A percentile compares a stretch with the other conserved stretches of the same genome.
These are phyloP conservation scores for Crithidia thermophila DNA, from an alignment of 208 protist species.

Conservation along the genomic window DNA sequence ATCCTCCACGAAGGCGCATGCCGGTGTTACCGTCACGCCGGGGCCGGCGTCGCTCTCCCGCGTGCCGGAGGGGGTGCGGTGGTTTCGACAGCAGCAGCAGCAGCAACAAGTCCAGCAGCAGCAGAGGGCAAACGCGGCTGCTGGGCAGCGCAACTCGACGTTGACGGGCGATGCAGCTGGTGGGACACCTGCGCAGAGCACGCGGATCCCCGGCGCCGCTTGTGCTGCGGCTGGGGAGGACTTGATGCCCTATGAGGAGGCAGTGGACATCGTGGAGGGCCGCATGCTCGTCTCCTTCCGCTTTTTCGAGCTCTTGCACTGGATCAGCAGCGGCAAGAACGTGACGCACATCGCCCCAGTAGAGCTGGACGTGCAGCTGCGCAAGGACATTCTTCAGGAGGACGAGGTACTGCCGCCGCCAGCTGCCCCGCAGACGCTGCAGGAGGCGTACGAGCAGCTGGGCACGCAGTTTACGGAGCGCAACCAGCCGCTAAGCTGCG, in stretches of 20 bases:
- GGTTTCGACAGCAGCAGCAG: slow-evolving; percentile 27
- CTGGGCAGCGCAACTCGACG: not conserved
- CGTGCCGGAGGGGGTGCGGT: slow-evolving; percentile 16
- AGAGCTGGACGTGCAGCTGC: slow-evolving; percentile 57
- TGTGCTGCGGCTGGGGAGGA: not conserved
- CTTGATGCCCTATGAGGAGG: slow-evolving; percentile 40
- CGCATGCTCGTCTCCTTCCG: slow-evolving; percentile 59
- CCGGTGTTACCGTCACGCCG: not conserved
- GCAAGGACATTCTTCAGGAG: slow-evolving; percentile 85
- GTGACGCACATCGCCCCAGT: slow-evolving; percentile 55
- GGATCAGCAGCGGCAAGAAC: slow-evolving; percentile 35
- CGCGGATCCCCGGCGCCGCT: not conserved
- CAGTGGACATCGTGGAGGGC: slow-evolving; percentile 63
- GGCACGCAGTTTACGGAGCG: slow-evolving; percentile 78
- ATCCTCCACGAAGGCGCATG: not conserved
- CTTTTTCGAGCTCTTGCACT: slow-evolving; percentile 67
- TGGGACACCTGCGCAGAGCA: not conserved
- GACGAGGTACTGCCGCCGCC: slow-evolving; percentile 67
- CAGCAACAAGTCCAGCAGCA: slow-evolving; percentile 11
- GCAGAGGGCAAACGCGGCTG: not conserved
- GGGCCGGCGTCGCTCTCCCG: not conserved
- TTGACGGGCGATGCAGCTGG: not conserved
- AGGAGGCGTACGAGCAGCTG: slow-evolving; percentile 57
- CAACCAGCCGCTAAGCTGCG: slow-evolving; percentile 78
- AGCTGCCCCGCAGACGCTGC: slow-evolving; percentile 42